Conservation (phyloP, 1,284 basidiomycete species). For the Puccinia novopanici region DNA sequence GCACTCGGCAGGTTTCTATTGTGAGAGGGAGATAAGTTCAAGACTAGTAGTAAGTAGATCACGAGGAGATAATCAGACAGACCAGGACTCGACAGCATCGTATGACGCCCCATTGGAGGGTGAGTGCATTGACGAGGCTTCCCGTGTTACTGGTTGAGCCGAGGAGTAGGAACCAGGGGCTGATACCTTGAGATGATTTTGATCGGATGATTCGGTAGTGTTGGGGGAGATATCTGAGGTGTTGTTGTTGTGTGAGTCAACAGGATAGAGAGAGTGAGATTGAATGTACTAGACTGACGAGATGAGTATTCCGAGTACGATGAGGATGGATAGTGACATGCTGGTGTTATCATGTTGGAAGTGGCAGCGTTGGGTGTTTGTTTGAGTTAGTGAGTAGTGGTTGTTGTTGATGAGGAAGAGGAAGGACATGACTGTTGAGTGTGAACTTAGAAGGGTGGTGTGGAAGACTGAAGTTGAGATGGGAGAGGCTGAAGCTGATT, state of each 20-base stretch:
- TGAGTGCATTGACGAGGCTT: constrained; percentile 64
- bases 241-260: not conserved
- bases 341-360: constrained; percentile 71
- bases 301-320: constrained; percentile 77
- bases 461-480: too few relatives aligned
- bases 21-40: constrained; percentile 9
- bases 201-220: constrained; percentile 73
- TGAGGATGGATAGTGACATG: constrained; percentile 70
- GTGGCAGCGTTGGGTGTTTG: constrained; percentile 51
- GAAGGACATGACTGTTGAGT: too few relatives aligned
- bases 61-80: constrained; percentile 58
- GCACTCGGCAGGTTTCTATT: constrained; percentile 72
- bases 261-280: not conserved
- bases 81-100: constrained; percentile 78
- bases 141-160: constrained; percentile 70
- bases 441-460: too few relatives aligned
- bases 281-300: constrained; percentile 67
- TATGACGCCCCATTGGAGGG: constrained; percentile 83
- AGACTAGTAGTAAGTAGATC: not conserved
- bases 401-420: too few relatives aligned
- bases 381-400: too few relatives aligned
- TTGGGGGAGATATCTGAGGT: constrained; percentile 60
- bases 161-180: constrained; percentile 88
- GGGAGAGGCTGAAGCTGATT: too few relatives aligned
- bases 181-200: constrained; percentile 81